Percentiles rank a stretch among this genome's conserved stretches.
Evolutionary conservation across 208 protist species (phyloP).

Genomic region (Trypanosoma avium): DNA sequence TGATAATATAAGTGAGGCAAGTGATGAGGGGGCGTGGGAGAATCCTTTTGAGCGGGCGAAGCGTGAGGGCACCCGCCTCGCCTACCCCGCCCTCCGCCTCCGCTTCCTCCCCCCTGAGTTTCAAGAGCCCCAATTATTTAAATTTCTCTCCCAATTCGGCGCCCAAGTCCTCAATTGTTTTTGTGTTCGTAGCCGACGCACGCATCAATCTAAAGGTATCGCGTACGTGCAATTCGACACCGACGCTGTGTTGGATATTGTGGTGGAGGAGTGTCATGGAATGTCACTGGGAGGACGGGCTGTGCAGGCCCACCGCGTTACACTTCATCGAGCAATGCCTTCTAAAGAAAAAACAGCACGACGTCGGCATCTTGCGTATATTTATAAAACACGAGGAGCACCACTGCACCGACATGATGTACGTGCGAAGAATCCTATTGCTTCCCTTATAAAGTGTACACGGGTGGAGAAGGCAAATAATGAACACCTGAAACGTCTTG

Average conservation of each 20-base stretch:
- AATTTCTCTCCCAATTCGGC: constrained; percentile 87
- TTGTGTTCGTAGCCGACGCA: constrained; percentile 84
- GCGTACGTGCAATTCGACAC: constrained; percentile 88
- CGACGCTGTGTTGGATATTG: constrained; percentile 55
- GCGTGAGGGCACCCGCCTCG: constrained; percentile 32
- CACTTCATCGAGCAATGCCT: constrained; percentile 75
- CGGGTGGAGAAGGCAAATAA: constrained; percentile 77
- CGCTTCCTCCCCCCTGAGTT: constrained; percentile 83
- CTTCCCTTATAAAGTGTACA: constrained; percentile 65
- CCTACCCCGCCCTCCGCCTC: constrained; percentile 74
- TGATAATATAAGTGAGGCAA: constrained; percentile 20
- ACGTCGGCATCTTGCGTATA: constrained; percentile 64
- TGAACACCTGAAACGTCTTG: constrained; percentile 59
- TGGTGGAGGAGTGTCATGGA: constrained; percentile 86
- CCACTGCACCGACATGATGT: constrained; percentile 68
- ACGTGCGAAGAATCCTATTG: constrained; percentile 50
- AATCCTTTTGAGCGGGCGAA: constrained; percentile 44
- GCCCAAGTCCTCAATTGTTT: constrained; percentile 85
- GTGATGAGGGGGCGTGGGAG: constrained; percentile 27
- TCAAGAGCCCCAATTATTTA: constrained; percentile 85
- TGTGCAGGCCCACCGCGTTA: constrained; percentile 58
- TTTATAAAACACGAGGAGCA: constrained; percentile 59
- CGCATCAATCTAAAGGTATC: constrained; percentile 82
- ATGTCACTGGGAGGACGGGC: constrained; percentile 80
- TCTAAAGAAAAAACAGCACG: constrained; percentile 54